phyloP scores from a whole-genome alignment of 805 yeast species.

The Candida bentonensis region DNA sequence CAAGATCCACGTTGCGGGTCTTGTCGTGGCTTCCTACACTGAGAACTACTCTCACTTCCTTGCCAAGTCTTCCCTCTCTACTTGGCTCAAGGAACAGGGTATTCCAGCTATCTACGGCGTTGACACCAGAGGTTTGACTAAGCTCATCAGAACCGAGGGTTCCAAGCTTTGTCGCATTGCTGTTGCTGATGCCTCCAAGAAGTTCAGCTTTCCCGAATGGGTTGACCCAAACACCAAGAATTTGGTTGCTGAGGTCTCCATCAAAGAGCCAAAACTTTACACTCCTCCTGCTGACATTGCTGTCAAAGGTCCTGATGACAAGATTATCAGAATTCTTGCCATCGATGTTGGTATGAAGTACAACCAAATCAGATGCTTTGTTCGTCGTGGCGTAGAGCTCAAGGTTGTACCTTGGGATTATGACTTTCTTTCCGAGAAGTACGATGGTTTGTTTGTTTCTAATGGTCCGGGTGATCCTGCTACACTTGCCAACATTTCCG shows the following conservation, averaged over 20 bases:
- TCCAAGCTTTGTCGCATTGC: slow-evolving; percentile 78
- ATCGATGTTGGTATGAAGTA: slow-evolving; percentile 96
- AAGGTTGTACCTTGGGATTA: slow-evolving; percentile 93
- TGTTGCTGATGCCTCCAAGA: slow-evolving; percentile 24
- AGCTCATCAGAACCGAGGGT: slow-evolving; percentile 83
- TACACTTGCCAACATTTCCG: slow-evolving; percentile 56
- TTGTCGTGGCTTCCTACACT: slow-evolving; percentile 92
- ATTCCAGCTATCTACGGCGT: slow-evolving; percentile 96
- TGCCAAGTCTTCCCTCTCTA: slow-evolving; percentile 83
- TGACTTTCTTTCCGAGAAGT: slow-evolving; percentile 65
- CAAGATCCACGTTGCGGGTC: slow-evolving; percentile 90
- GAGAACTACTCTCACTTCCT: slow-evolving; percentile 90
- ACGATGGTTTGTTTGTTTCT: slow-evolving; percentile 90
- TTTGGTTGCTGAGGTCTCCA: slow-evolving; percentile 84
- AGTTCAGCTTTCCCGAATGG: slow-evolving; percentile 75
- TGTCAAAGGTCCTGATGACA: slow-evolving; percentile 54
- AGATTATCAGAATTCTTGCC: slow-evolving; percentile 69
- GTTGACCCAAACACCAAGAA: slow-evolving; percentile 83
- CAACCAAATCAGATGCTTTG: slow-evolving; percentile 95
- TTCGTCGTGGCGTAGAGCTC: slow-evolving; percentile 89
- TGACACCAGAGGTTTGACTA: slow-evolving; percentile 91
- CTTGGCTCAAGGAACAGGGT: slow-evolving; percentile 84
- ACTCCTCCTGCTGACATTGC: slow-evolving; percentile 46
- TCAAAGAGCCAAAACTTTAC: slow-evolving; percentile 60
- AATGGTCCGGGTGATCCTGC: slow-evolving; percentile 99